Conservation (phyloP, 1,284 basidiomycete species). For the Fomitopsis betulina region DNA sequence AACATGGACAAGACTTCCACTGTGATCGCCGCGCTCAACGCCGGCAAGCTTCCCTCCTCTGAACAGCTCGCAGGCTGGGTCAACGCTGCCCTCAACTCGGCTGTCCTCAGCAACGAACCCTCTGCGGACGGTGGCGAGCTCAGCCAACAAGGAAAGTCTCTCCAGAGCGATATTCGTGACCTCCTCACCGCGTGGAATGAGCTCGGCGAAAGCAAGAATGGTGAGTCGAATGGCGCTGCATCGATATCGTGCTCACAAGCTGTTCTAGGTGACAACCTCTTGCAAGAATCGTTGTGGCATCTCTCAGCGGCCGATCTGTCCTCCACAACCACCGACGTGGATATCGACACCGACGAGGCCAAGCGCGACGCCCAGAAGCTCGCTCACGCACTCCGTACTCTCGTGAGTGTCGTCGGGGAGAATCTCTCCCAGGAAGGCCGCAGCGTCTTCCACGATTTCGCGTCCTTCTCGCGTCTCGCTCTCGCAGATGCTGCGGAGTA, state of each 20-base stretch:
- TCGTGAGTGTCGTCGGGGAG: conserved; percentile 48
- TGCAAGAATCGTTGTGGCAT: conserved; percentile 62
- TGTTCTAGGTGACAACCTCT: conserved; percentile 50
- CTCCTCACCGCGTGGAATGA: conserved; percentile 51
- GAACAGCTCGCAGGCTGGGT: conserved; percentile 46
- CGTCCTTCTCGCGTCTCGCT: conserved; percentile 56
- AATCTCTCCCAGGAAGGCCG: conserved; percentile 48
- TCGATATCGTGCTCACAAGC: background rate
- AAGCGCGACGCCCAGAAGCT: conserved; percentile 44
- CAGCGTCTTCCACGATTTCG: conserved; percentile 53
- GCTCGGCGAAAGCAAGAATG: conserved; percentile 49
- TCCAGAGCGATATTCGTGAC: conserved; percentile 44
- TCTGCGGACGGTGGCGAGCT: conserved; percentile 36
- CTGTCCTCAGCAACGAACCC: conserved; percentile 41
- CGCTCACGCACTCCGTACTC: conserved; percentile 41
- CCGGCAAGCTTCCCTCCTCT: conserved; percentile 60
- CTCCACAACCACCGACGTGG: conserved; percentile 28
- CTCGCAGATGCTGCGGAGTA: conserved; percentile 59
- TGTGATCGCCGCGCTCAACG: conserved; percentile 55
- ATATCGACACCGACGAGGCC: conserved; percentile 39
- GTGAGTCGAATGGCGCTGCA: conserved; percentile 23
- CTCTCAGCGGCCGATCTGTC: conserved; percentile 47
- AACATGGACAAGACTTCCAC: conserved; percentile 57
- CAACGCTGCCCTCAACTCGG: conserved; percentile 44
- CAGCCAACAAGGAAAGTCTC: conserved; percentile 44